Conservation (phyloP, 805 yeast species). For the Candida ascalaphidarum region DNA sequence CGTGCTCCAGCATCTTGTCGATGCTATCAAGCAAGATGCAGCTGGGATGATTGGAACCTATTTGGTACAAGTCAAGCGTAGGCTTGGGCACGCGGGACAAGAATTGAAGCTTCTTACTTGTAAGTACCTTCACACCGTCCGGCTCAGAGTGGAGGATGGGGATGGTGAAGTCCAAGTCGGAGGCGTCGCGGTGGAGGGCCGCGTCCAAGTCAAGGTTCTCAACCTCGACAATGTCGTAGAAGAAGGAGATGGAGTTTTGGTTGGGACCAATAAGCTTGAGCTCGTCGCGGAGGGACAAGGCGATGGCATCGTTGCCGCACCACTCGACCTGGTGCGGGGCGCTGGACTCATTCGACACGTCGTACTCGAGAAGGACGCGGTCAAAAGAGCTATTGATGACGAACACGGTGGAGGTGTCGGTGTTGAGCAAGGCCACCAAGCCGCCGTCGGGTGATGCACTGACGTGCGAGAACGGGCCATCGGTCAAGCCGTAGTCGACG, state of each 20-base stretch:
- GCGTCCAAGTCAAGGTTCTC: slow-evolving; percentile 20
- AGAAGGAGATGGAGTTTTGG: slow-evolving; percentile 48
- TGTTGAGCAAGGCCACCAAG: slow-evolving; percentile 42
- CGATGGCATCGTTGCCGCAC: slow-evolving; percentile 84
- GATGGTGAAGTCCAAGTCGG: slow-evolving; percentile 19
- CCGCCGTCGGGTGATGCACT: slow-evolving; percentile 46
- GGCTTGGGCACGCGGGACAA: slow-evolving; percentile 52
- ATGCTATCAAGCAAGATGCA: slow-evolving; percentile 75
- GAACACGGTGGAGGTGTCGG: slow-evolving; percentile 30
- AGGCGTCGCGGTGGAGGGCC: slow-evolving; percentile 5
- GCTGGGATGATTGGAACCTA: slow-evolving; percentile 80
- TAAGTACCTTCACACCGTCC: slow-evolving; percentile 70
- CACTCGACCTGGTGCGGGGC: slow-evolving; percentile 50
- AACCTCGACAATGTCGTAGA: slow-evolving; percentile 24
- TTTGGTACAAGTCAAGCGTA: slow-evolving; percentile 57
- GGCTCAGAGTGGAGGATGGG: slow-evolving; percentile 41
- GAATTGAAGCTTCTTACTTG: slow-evolving; percentile 48
- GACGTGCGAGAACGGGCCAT: slow-evolving; percentile 40
- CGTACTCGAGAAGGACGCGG: slow-evolving; percentile 35
- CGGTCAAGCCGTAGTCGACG: slow-evolving; percentile 31
- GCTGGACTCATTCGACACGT: slow-evolving; percentile 28
- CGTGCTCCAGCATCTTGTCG: slow-evolving; percentile 49
- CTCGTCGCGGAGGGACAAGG: slow-evolving; percentile 54
- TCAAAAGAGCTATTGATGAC: slow-evolving; percentile 43
- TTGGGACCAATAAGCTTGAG: slow-evolving; percentile 66